These are phyloP conservation scores for Phaeoacremonium minimum DNA, from an alignment of 2,329 filamentous ascomycete species.

Conservation along the genomic window DNA sequence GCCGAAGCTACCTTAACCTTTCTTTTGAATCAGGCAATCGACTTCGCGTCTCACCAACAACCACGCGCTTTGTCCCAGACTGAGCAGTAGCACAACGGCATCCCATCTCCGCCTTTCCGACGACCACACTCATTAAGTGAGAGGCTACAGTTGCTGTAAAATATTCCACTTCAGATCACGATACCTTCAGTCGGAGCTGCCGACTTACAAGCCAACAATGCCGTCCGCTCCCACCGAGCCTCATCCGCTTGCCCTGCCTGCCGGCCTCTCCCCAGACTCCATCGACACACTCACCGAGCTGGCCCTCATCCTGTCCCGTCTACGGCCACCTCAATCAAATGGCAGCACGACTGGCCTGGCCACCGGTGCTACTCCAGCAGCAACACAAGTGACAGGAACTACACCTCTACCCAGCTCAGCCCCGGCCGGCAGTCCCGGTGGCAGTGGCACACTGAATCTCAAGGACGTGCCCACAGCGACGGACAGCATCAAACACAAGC, in stretches of 20 bases:
- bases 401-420: constrained; percentile 18
- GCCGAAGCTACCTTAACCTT: no score
- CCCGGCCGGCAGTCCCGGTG: constrained; percentile 21
- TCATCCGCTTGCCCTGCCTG: constrained; percentile 48
- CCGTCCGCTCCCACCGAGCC: constrained; percentile 1
- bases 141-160: no score
- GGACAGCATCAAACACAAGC: constrained; percentile 74
- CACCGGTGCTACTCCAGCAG: constrained; percentile 15
- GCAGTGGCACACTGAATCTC: constrained; percentile 31
- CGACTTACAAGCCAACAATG: no score
- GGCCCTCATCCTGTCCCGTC: constrained; percentile 69
- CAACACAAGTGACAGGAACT: constrained; percentile 16
- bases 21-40: not conserved
- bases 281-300: constrained; percentile 85
- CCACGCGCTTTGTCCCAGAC: not conserved
- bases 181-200: no score
- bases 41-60: not conserved
- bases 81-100: not conserved
- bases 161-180: no score
- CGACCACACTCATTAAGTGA: no score
- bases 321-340: constrained; percentile 48
- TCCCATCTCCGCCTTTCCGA: no score
- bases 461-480: constrained; percentile 80
- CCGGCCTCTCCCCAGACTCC: constrained; percentile 71
- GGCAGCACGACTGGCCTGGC: constrained; percentile 16